These are phyloP conservation scores for Ustulina deusta DNA, from an alignment of 2,329 filamentous ascomycete genomes.

Conservation along the genomic window DNA sequence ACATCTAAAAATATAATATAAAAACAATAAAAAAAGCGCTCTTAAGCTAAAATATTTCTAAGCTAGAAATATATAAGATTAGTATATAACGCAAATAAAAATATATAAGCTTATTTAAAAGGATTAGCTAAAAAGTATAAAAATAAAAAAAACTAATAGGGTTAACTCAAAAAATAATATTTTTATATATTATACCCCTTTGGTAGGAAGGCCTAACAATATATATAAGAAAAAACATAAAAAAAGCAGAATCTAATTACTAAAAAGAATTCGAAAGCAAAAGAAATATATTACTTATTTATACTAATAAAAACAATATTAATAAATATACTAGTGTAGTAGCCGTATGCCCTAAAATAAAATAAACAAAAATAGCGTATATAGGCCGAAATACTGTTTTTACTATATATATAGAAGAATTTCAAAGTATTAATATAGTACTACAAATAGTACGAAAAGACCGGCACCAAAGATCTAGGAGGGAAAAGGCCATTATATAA, in stretches of 20 bases:
- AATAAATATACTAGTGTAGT: background rate
- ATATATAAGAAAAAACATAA: slow-evolving; percentile 1
- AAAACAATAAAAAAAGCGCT: background rate
- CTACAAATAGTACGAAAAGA: too few species aligned
- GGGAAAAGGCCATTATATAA: too few species aligned
- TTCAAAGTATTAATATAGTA: background rate
- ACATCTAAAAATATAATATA: background rate
- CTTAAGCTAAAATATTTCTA: background rate
- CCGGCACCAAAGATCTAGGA: too few species aligned
- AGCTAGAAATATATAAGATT: slow-evolving; percentile 4
- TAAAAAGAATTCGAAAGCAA: background rate
- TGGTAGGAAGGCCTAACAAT: background rate
- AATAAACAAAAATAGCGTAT: background rate
- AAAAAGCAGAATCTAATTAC: background rate
- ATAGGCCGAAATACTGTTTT: background rate
- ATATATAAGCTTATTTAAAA: slow-evolving; percentile 16
- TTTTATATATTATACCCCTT: slow-evolving; percentile 2
- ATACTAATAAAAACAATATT: background rate
- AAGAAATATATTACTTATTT: background rate
- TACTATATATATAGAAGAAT: background rate
- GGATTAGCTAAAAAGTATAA: slow-evolving; percentile 13
- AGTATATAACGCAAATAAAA: slow-evolving; percentile 11
- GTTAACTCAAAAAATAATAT: slow-evolving; percentile 15
- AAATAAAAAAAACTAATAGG: slow-evolving; percentile 10
- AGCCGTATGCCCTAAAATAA: too few species aligned